Evolutionary conservation across 352 stramenopile genomes (phyloP).

Genomic region (Globisporangium irregulare): DNA sequence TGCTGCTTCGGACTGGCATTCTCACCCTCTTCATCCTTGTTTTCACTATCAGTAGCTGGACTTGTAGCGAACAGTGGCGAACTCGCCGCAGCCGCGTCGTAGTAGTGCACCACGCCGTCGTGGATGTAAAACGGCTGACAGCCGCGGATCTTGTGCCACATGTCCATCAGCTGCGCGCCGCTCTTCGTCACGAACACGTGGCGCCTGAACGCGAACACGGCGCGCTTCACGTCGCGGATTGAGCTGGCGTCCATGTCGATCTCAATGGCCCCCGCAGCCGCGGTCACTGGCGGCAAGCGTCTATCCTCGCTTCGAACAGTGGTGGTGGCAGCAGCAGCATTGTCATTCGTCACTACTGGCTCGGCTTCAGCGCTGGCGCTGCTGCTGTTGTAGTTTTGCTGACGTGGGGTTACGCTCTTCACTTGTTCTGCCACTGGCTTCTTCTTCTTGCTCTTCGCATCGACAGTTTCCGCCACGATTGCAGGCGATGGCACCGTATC

Average conservation of each 20-base stretch:
- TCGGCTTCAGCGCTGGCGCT: neutral
- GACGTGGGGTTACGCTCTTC: neutral
- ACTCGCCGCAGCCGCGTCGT: neutral
- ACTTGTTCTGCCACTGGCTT: neutral
- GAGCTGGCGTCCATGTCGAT: conserved; percentile 5
- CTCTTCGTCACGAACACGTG: conserved; percentile 16
- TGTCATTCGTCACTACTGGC: neutral
- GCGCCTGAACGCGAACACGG: conserved; percentile 26
- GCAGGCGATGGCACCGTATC: neutral
- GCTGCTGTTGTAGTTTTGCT: neutral
- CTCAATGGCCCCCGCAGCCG: conserved; percentile 11
- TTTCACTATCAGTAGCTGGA: conserved; percentile 8
- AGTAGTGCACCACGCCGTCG: conserved; percentile 1
- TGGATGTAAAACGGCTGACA: conserved; percentile 31
- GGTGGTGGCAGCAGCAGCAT: conserved; percentile 11
- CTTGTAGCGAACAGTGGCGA: neutral
- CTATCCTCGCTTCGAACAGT: conserved; percentile 7
- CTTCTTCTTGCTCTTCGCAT: neutral
- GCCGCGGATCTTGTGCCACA: conserved; percentile 28
- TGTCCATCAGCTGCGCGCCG: conserved; percentile 21
- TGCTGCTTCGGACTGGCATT: too few species aligned
- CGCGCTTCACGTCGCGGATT: conserved; percentile 11
- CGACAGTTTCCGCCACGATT: too few species aligned
- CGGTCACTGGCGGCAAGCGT: neutral
- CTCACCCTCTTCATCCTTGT: conserved; percentile 2